Evolutionary conservation across 2,329 filamentous ascomycete species (phyloP), one percentile per base, ranked within the genome.

Genomic region (Colletotrichum orbiculare): DNA sequence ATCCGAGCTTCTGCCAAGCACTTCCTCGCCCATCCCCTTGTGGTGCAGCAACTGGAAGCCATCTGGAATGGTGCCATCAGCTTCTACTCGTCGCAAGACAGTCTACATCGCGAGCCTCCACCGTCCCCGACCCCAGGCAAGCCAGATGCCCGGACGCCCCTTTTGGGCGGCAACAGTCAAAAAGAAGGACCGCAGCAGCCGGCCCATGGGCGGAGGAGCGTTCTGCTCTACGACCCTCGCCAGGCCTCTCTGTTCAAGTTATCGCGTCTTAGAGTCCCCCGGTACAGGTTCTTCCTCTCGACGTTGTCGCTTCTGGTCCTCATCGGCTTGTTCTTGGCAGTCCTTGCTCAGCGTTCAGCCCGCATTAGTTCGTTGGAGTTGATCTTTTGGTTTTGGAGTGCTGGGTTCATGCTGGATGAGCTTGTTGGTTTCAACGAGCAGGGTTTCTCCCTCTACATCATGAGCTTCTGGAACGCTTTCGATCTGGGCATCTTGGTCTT

Each of bases 391-490:
- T 93, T 97, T 76, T 98, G 95, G 94, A 97, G 93, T 74, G 93
- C 93, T 34, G 95, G 95, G 1, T 97, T 96, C 77, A 97, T 97
- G 93, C 87, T 97, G 38, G 95, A 97, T 73, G 95, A 97, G 78
- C 86, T 98, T 25, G 94, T 97, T 15, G 94, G 94, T 10, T 97
- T 97, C 82, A 97, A 94, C 70, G 95, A 98, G 76, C 94, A 97
- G 78, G 95, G 95, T 3, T 97, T 97, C 75, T 94, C 94, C 42
- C 86, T 98, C 37, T 98, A 97, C 78, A 93, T 97, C 73, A 95
- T 97, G 89, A 97, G 93, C 75, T 96, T 97, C 76, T 97, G 95
- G 95, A 97, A 97, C 76, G 88, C 94, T 42, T 97, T 97, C 76
- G 95, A 97, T 74, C 82, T 97, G 42, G 94, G 94, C 8, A 97